These are phyloP conservation scores for Linderina pennispora DNA, from an alignment of 192 early-diverging fungal genomes.

Conservation along the genomic window DNA sequence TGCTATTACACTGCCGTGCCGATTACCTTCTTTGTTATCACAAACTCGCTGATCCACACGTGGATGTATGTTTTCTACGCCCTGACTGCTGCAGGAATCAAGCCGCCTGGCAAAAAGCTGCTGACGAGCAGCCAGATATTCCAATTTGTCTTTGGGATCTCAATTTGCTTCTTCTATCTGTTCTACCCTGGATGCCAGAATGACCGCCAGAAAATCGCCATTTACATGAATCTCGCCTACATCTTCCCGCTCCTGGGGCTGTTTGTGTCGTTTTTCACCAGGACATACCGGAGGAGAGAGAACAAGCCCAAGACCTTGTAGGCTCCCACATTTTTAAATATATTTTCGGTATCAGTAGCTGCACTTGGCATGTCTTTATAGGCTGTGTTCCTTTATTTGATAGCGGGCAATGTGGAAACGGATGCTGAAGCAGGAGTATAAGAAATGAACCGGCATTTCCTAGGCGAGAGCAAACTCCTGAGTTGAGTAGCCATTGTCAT, in stretches of 20 bases:
- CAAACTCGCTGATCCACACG: constrained; percentile 82
- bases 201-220: constrained; percentile 56
- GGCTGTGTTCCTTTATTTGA: too few species aligned
- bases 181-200: constrained; percentile 59
- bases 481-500: too few species aligned
- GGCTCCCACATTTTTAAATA: too few species aligned
- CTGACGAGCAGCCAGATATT: constrained; percentile 81
- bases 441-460: too few species aligned
- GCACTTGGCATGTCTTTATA: too few species aligned
- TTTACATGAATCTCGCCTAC: constrained; percentile 66
- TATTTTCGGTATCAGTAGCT: too few species aligned
- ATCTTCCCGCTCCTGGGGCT: constrained; percentile 71
- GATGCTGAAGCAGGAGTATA: too few species aligned
- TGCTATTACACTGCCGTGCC: constrained; percentile 69
- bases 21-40: constrained; percentile 76
- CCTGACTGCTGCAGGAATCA: constrained; percentile 61
- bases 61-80: constrained; percentile 88
- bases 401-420: too few species aligned
- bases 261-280: constrained; percentile 74
- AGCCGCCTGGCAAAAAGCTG: constrained; percentile 73
- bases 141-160: constrained; percentile 75
- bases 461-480: too few species aligned
- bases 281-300: too few species aligned
- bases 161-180: constrained; percentile 61
- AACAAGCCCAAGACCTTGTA: too few species aligned